Evolutionary conservation across 1,284 basidiomycete genomes (phyloP), one percentile per base, ranked within the genome.

Genomic region (Heliocybe sulcata): DNA sequence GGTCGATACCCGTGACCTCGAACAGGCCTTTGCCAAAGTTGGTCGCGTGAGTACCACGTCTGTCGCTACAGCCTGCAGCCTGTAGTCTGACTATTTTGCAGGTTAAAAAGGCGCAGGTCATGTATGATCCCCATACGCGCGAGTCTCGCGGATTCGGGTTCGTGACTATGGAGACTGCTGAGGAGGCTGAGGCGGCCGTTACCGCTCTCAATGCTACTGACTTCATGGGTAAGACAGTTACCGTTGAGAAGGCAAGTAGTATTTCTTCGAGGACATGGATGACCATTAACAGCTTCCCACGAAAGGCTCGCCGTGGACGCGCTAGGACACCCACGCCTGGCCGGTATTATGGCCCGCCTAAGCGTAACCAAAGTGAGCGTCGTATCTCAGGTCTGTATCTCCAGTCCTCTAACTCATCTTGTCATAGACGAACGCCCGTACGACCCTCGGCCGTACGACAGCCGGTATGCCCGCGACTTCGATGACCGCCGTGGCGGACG

Each of bases 101-200:
- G 89, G 87, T 91, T 59, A 79, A 87, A 65, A 91, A 97, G 72
- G 90, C 90, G 42, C 90, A 93, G 57, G 87, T 98, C 71, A 98
- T 98, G 93, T 89, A 90, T 65, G 96, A 99, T 75, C 95, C 96
- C 26, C 96, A 98, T 74, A 88, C 90, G 58, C 88, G 92, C 64
- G 95, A 98, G 67, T 94, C 94, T 55, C 92, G 96, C 66, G 96
- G 95, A 35, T 98, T 99, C 64, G 96, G 93, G 47, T 99, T 99
- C 71, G 96, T 99, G 65, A 98, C 94, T 55, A 95, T 96, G 86
- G 91, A 93, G 68, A 80, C 81, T 35, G 69, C 65, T 45, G 92
- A 93, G 62, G 94, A 97, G 65, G 96, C 95, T 3, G 90, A 95
- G 54, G 89, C 90, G 51, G 93, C 91, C 52, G 87, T 98, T 62